A percentile compares a stretch with the other conserved stretches of the same genome.
These are phyloP conservation scores for Termitomyces sp. DNA, from an alignment of 768 basidiomycete species.

Conservation along the genomic window DNA sequence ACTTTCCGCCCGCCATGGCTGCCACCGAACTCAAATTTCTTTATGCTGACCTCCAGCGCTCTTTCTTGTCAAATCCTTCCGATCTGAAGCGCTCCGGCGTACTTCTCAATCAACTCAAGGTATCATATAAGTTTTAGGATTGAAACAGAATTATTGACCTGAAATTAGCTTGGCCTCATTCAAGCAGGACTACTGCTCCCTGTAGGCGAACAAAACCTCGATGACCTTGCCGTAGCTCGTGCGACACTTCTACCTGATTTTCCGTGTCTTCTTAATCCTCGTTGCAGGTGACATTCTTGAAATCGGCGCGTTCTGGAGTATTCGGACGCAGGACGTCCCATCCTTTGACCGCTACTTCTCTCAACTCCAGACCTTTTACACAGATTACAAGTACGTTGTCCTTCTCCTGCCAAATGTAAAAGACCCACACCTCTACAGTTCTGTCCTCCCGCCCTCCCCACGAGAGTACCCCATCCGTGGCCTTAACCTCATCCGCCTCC, in stretches of 20 bases:
- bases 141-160: conserved; percentile 1
- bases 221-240: conserved; percentile 76
- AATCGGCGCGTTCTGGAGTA: conserved; percentile 92
- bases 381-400: conserved; percentile 62
- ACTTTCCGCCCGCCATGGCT: conserved; percentile 34
- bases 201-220: conserved; percentile 51
- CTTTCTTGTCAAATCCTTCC: conserved; percentile 59
- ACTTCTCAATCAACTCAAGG: conserved; percentile 74
- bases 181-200: conserved; percentile 75
- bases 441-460: conserved; percentile 73
- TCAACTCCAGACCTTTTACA: conserved; percentile 86
- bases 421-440: conserved; percentile 30
- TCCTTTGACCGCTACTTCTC: conserved; percentile 95
- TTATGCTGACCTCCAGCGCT: conserved; percentile 61
- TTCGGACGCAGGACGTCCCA: conserved; percentile 81
- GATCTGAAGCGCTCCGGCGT: conserved; percentile 63
- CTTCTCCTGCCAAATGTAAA: not conserved
- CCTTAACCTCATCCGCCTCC: conserved; percentile 89
- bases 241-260: not conserved
- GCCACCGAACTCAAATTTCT: conserved; percentile 47
- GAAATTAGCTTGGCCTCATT: conserved; percentile 62
- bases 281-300: conserved; percentile 85
- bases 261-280: not conserved
- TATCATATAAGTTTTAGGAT: conserved; percentile 16
- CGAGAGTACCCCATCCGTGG: conserved; percentile 88